These are phyloP conservation scores for Calonectria ilicicola DNA, from an alignment of 2,329 filamentous ascomycete species.

Conservation along the genomic window DNA sequence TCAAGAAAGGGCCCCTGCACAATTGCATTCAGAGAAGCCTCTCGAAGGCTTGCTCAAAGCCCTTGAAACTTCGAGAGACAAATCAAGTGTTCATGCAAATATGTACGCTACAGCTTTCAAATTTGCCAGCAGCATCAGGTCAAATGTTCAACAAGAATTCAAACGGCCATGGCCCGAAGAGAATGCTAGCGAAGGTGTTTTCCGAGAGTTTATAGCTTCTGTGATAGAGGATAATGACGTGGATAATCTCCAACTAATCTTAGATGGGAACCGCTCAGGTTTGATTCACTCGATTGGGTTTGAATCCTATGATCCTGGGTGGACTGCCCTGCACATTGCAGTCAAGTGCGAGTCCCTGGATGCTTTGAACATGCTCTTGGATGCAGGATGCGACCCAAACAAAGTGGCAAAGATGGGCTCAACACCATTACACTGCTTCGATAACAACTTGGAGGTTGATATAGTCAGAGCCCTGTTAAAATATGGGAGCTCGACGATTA, in stretches of 20 bases:
- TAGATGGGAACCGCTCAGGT: background rate
- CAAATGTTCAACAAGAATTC: background rate
- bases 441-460: background rate
- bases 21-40: background rate
- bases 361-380: background rate
- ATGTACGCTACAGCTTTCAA: background rate
- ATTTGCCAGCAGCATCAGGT: background rate
- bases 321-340: conserved; percentile 1
- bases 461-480: background rate
- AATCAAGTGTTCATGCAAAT: background rate
- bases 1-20: background rate
- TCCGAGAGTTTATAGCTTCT: background rate
- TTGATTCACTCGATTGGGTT: background rate
- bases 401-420: background rate
- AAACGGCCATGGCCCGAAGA: background rate
- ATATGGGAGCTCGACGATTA: background rate
- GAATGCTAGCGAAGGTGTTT: background rate
- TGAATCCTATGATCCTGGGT: background rate
- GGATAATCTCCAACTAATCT: background rate
- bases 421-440: background rate
- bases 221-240: background rate
- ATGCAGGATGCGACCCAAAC: background rate
- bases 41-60: background rate
- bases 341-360: background rate
- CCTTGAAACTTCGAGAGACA: background rate